Percentiles rank a stretch among this genome's conserved stretches.
These are phyloP conservation scores for Candida yuanshanica DNA, from an alignment of 805 yeast species.

Conservation along the genomic window DNA sequence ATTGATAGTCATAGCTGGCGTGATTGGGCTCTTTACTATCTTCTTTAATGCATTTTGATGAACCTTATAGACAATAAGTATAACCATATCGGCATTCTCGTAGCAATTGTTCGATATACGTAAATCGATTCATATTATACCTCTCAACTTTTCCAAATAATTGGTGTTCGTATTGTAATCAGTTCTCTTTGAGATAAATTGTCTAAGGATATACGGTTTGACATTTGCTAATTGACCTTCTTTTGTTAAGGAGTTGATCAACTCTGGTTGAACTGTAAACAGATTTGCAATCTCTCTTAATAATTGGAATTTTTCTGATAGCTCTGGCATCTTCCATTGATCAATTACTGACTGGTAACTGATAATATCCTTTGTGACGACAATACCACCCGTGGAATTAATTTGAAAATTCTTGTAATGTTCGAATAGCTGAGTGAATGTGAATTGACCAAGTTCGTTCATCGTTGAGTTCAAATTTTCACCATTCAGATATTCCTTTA, in stretches of 20 bases:
- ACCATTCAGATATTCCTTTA: conserved; percentile 33
- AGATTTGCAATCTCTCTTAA: conserved; percentile 79
- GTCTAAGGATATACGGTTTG: conserved; percentile 56
- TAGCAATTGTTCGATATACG: background rate
- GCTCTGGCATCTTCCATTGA: conserved; percentile 56
- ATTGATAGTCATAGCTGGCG: conserved; percentile 7
- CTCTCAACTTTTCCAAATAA: conserved; percentile 20
- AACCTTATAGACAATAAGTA: too few species aligned
- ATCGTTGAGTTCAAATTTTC: conserved; percentile 48
- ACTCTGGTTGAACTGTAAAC: conserved; percentile 78
- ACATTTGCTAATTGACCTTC: conserved; percentile 74
- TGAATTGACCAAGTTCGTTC: conserved; percentile 49
- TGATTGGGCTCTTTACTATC: conserved; percentile 12
- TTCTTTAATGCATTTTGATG: conserved; percentile 18
- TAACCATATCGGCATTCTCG: background rate
- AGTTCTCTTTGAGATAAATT: conserved; percentile 60
- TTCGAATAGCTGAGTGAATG: conserved; percentile 53
- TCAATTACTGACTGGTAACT: conserved; percentile 66
- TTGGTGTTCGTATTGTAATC: conserved; percentile 52
- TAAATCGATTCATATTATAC: conserved; percentile 14
- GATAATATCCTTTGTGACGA: conserved; percentile 76
- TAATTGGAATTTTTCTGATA: conserved; percentile 60
- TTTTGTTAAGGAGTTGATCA: conserved; percentile 68
- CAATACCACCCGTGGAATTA: conserved; percentile 76
- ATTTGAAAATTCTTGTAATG: conserved; percentile 76